Evolutionary conservation across 2,329 filamentous ascomycete genomes (phyloP).

Genomic region (Fusarium sp.): DNA sequence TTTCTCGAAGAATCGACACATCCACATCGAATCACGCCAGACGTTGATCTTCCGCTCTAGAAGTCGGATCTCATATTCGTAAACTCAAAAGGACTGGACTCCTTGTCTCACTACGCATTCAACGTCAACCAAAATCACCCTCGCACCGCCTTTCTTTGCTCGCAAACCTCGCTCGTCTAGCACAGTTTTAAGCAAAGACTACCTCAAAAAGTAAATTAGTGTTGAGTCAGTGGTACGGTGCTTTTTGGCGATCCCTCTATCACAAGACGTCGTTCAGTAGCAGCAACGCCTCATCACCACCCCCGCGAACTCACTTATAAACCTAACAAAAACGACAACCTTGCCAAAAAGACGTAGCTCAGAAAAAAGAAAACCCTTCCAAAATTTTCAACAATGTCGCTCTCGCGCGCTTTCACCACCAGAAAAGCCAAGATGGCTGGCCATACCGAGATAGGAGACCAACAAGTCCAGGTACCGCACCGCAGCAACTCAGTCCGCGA

Average conservation of each 20-base stretch:
- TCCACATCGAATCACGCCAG: constrained; percentile 28
- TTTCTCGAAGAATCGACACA: constrained; percentile 28
- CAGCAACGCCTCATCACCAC: constrained; percentile 7
- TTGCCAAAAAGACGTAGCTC: constrained; percentile 4
- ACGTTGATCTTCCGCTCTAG: constrained; percentile 27
- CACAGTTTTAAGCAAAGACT: constrained; percentile 18
- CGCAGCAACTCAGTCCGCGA: constrained; percentile 60
- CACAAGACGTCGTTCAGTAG: constrained; percentile 8
- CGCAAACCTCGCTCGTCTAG: constrained; percentile 27
- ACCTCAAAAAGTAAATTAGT: constrained; percentile 18
- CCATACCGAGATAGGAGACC: constrained; percentile 56
- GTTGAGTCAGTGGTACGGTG: constrained; percentile 38
- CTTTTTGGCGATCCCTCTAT: constrained; percentile 10
- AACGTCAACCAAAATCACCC: constrained; percentile 13
- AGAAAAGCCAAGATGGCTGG: constrained; percentile 67
- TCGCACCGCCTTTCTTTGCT: constrained; percentile 19
- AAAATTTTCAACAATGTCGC: constrained; percentile 54
- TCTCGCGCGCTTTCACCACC: constrained; percentile 79
- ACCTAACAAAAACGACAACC: background rate
- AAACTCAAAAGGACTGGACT: constrained; percentile 43
- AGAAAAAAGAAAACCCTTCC: background rate
- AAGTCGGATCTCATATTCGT: constrained; percentile 31
- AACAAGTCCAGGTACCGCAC: constrained; percentile 54
- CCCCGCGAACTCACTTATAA: constrained; percentile 13
- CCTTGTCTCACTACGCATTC: constrained; percentile 40